Evolutionary conservation across 2,329 filamentous ascomycete genomes (phyloP), one percentile per base, ranked within the genome.

Genomic region (Drechmeria coniospora): DNA sequence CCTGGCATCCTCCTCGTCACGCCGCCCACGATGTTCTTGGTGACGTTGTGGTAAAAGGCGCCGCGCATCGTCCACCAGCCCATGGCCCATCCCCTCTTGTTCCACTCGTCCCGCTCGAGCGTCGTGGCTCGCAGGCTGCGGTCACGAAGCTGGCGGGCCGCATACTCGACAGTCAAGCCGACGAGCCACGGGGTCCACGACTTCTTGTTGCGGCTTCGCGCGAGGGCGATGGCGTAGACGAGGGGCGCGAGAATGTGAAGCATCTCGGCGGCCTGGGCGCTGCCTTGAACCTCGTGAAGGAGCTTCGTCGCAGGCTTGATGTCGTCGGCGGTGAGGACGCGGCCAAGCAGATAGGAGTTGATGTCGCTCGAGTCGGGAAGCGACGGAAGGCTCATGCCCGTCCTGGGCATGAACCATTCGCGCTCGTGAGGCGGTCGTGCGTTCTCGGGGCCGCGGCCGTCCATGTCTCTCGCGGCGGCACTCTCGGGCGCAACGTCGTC

Each of bases 51-150:
- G 54, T 98, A 98, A 43, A 92, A 92, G 2, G 86, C 84, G n/a
- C 90, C 87, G 34, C 87, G 73, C 82, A 98, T 90, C 15, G 69
- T 58, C 90, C 90, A 98, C 87, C 90, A 95, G 13, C 75, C 79
- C 63, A 94, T 77, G 2, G 74, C 75, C 83, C 84, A 92, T 21
- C 80, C 84, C 36, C 90, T 68, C 54, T 82, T 84, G 47, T 66
- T 74, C 64, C 92, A 73, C 58, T 95, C 87, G 40, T 94, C 87
- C 31, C 76, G 73, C 56, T 98, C 90, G 12, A 98, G 63, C 7
- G 79, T 73, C 15, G 87, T 93, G 18, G 90, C 84, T 27, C 81
- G 68, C 35, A 90, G 60, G 17, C 82, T 76, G 24, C 78, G 73
- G 26, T 84, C 65, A 18, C 66, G 55, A 26, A 98, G 61, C 53